Evolutionary conservation across 202 grass and related monocot genomes (phyloP).

Genomic region (Brachypodium distachyon): DNA sequence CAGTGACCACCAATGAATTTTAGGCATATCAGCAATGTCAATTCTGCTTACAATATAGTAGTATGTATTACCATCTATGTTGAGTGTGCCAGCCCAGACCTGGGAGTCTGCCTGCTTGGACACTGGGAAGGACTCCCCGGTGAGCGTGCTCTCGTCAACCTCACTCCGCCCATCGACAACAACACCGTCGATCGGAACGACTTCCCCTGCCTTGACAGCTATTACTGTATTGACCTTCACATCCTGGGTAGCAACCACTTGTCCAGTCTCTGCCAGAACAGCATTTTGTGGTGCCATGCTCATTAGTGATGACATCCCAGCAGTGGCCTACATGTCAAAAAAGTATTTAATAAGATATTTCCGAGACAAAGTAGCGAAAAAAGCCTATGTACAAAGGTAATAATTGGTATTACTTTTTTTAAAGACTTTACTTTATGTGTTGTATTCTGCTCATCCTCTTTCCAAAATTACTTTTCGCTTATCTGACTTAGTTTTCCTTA

Average conservation of each 20-base stretch:
- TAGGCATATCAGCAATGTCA: neutral
- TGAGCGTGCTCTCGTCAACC: conserved; percentile 85
- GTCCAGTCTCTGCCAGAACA: conserved; percentile 61
- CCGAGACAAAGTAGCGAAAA: neutral
- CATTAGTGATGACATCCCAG: conserved; percentile 88
- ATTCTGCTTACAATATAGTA: neutral
- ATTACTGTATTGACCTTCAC: conserved; percentile 67
- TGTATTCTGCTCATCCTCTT: neutral
- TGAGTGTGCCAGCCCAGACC: conserved; percentile 93
- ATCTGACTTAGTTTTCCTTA: neutral
- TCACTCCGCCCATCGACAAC: conserved; percentile 73
- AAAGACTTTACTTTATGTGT: neutral
- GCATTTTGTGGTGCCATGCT: conserved; percentile 93
- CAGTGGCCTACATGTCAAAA: conserved; percentile 48
- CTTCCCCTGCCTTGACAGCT: conserved; percentile 84
- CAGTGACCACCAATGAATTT: neutral
- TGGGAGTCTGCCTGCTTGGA: conserved; percentile 65
- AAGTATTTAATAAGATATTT: neutral
- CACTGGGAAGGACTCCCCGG: conserved; percentile 85
- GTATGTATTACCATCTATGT: conserved; percentile 69
- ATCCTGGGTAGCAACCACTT: conserved; percentile 58
- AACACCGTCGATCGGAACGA: conserved; percentile 77
- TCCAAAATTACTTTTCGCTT: neutral
- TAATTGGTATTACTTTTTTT: neutral
- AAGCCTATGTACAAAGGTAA: neutral